Conservation (phyloP, 2,329 filamentous ascomycete genomes). For the Phaeosphaeriaceae sp. region DNA sequence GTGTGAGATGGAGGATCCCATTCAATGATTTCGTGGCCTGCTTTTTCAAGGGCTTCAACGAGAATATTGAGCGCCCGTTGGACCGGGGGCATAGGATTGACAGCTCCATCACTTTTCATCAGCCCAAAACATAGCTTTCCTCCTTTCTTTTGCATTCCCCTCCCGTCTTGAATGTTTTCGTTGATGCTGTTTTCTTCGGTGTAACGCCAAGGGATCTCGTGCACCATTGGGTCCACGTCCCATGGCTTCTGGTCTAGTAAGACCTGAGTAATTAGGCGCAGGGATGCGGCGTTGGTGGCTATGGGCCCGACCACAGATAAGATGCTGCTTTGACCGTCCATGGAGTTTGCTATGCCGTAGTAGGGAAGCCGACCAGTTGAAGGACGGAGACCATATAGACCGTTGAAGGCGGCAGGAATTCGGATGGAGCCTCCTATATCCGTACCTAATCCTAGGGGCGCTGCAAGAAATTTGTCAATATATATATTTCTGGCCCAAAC, state of each 20-base stretch:
- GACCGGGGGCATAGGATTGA: slow-evolving; percentile 46
- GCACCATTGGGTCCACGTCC: slow-evolving; percentile 68
- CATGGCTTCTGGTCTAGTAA: slow-evolving; percentile 67
- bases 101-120: slow-evolving; percentile 41
- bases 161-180: slow-evolving; percentile 26
- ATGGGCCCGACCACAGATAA: slow-evolving; percentile 69
- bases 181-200: slow-evolving; percentile 42
- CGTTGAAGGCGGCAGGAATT: slow-evolving; percentile 65
- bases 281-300: slow-evolving; percentile 60
- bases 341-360: slow-evolving; percentile 61
- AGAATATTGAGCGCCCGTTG: slow-evolving; percentile 41
- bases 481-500: too few species aligned
- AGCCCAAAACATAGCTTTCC: slow-evolving; percentile 42
- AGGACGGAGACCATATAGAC: slow-evolving; percentile 61
- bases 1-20: slow-evolving; percentile 38
- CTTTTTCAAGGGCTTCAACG: slow-evolving; percentile 24
- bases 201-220: slow-evolving; percentile 70
- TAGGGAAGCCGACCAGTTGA: slow-evolving; percentile 58
- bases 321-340: slow-evolving; percentile 69
- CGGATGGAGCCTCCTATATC: slow-evolving; percentile 64
- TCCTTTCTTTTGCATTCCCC: background rate
- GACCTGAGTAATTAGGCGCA: slow-evolving; percentile 63
- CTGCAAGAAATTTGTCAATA: slow-evolving; percentile 14
- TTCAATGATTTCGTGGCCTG: slow-evolving; percentile 38
- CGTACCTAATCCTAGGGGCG: slow-evolving; percentile 63